Conservation (phyloP, 2,329 filamentous ascomycete genomes). For the Claviceps pazoutovae region DNA sequence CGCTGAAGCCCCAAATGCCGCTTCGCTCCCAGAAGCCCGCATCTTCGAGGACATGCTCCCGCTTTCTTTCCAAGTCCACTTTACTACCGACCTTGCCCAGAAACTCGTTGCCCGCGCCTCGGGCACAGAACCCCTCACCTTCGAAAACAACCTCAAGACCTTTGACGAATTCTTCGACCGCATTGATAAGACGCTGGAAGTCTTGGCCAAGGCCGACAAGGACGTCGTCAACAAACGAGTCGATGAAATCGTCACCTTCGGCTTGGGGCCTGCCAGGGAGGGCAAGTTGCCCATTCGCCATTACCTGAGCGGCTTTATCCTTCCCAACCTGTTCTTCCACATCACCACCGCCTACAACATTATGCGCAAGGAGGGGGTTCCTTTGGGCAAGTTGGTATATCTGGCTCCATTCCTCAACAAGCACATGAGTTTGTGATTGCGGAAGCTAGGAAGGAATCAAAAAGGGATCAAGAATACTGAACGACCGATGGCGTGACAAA, state of each 20-base stretch:
- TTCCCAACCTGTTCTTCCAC: slow-evolving; percentile 55
- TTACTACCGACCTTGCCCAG: slow-evolving; percentile 16
- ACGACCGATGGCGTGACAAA: not conserved
- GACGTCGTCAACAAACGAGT: slow-evolving; percentile 20
- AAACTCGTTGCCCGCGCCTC: slow-evolving; percentile 21
- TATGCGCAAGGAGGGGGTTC: slow-evolving; percentile 45
- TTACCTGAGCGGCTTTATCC: slow-evolving; percentile 33
- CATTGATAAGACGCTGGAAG: slow-evolving; percentile 18
- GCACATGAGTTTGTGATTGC: not conserved
- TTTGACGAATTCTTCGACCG: slow-evolving; percentile 21
- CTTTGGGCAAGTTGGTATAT: slow-evolving; percentile 47
- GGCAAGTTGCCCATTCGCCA: slow-evolving; percentile 14
- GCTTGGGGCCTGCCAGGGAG: slow-evolving; percentile 17
- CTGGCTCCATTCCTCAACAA: slow-evolving; percentile 20
- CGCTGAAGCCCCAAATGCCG: slow-evolving; percentile 18
- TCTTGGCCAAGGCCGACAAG: slow-evolving; percentile 19
- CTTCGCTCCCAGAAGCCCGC: slow-evolving; percentile 18
- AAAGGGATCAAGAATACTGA: not conserved
- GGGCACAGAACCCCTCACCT: slow-evolving; percentile 16
- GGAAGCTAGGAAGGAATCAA: not conserved
- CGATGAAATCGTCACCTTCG: slow-evolving; percentile 15
- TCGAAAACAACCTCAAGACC: slow-evolving; percentile 17
- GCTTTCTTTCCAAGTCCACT: slow-evolving; percentile 26
- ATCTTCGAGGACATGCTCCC: slow-evolving; percentile 29
- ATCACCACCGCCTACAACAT: slow-evolving; percentile 44